These are phyloP conservation scores for Corynespora cassiicola DNA, from an alignment of 2,329 filamentous ascomycete genomes.

Conservation along the genomic window DNA sequence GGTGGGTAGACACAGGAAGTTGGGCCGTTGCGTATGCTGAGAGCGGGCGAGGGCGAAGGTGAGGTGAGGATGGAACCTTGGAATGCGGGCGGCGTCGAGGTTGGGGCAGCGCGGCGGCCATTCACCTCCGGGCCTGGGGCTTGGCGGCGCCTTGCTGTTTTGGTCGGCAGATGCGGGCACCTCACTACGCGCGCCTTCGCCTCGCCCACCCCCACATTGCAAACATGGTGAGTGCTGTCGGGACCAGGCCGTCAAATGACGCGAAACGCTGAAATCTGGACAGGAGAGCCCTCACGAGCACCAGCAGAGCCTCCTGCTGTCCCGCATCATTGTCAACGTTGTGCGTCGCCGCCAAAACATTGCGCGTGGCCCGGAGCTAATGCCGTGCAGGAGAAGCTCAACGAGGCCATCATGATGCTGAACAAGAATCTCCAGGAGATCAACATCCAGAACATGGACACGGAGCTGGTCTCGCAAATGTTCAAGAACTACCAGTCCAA, in stretches of 20 bases:
- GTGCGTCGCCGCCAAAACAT: constrained; percentile 62
- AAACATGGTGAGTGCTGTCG: constrained; percentile 31
- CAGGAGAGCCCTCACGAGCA: constrained; percentile 97
- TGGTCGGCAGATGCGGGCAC: no score
- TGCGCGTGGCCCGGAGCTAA: constrained; percentile 9
- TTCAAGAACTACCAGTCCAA: constrained; percentile 99
- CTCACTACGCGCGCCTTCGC: constrained; percentile 23
- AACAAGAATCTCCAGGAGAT: constrained; percentile 96
- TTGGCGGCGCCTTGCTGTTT: constrained; percentile 34
- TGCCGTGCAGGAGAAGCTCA: constrained; percentile 86
- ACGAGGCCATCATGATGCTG: constrained; percentile 89
- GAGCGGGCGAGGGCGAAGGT: constrained; percentile 31
- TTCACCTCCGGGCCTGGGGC: no score
- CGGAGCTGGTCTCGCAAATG: constrained; percentile 97
- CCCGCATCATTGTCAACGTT: constrained; percentile 96
- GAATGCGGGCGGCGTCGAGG: no score
- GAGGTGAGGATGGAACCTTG: no score
- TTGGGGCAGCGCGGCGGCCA: no score
- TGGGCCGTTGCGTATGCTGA: no score
- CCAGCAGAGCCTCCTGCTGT: constrained; percentile 91
- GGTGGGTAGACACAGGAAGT: not conserved
- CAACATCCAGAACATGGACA: constrained; percentile 98
- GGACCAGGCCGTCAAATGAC: not conserved
- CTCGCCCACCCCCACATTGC: constrained; percentile 5
- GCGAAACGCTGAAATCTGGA: constrained; percentile 15